Evolutionary conservation across 352 stramenopile species (phyloP), one percentile per base, ranked within the genome.

Genomic region (Pythium diclinum): DNA sequence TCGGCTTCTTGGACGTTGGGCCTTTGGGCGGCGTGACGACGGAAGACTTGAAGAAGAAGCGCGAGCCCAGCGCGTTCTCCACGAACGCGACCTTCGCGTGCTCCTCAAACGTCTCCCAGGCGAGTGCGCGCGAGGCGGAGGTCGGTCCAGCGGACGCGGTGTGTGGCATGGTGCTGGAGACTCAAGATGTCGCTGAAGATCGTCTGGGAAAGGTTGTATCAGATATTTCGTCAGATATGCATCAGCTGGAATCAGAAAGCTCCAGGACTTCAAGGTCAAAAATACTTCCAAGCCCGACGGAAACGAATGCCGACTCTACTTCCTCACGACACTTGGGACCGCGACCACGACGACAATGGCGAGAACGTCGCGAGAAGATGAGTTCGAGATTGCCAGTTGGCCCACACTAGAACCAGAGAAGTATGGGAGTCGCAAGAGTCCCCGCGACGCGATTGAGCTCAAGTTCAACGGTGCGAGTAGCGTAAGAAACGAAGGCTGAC

Each of bases 41-140:
- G 33, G 74, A 76, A 36, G 75, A 79, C 64, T 88, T 89, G 69
- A 90, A 65, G 61, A 85, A 81, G 61, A 91, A 78, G 32, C 79
- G 83, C 51, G 83, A 82, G 65, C 74, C 68, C 32, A 74, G 64
- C 49, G 81, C 70, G 14, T 85, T 73, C 46, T 71, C 76, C 38
- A 83, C 73, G 57, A 89, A 87, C 33, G 75, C 75, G 34, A 85
- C 73, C 65, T 90, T 90, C 3, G 76, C 74, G 60, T 83, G 71
- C 75, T 88, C 81, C 65, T 92, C 83, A 55, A 90, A 90, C 49
- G 71, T 71, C 40, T 90, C 83, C 83, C 83, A 90, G 48, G 46
- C 28, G 30, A 67, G 61, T 30, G 56, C 46, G 53, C 52, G 42
- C 30, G 40, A 38, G 16, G 55, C 47, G 44, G 53, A n/a, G 30